Evolutionary conservation across 306 rosid genomes (phyloP).

Genomic region (Trifolium subterraneum): DNA sequence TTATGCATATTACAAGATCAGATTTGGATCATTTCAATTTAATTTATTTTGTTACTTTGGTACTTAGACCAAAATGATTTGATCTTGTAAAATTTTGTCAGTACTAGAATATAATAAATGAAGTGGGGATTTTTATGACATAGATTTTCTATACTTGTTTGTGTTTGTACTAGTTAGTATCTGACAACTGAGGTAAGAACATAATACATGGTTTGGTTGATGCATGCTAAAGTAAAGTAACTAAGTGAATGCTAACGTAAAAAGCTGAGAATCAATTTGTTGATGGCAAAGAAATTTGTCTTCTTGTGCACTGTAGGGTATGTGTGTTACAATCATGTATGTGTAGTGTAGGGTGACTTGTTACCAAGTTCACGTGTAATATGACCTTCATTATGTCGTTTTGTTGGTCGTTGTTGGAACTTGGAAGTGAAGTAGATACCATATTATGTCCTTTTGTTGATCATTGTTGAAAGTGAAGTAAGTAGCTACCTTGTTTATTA

Average conservation of each 20-base stretch:
- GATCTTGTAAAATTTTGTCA: constrained; percentile 26
- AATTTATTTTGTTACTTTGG: constrained; percentile 52
- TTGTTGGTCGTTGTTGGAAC: background rate
- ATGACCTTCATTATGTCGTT: constrained; percentile 1
- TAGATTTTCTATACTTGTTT: background rate
- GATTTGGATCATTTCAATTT: constrained; percentile 63
- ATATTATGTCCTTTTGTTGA: background rate
- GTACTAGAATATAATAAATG: constrained; percentile 19
- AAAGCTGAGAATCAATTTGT: constrained; percentile 10
- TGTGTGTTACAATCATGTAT: constrained; percentile 6
- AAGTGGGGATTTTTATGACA: constrained; percentile 21
- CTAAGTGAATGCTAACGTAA: constrained; percentile 17
- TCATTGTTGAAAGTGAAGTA: background rate
- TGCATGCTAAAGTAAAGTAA: background rate
- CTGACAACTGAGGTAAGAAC: constrained; percentile 6
- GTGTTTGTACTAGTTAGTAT: background rate
- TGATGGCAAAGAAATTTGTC: constrained; percentile 13
- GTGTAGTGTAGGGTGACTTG: constrained; percentile 15
- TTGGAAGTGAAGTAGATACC: background rate
- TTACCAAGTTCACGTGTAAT: background rate
- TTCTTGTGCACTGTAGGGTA: constrained; percentile 6
- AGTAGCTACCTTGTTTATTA: background rate
- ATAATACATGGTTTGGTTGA: background rate
- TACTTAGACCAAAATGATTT: constrained; percentile 20
- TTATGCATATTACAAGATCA: constrained; percentile 40